phyloP scores from a whole-genome alignment of 352 stramenopile genomes.

The Globisporangium iwayamae region DNA sequence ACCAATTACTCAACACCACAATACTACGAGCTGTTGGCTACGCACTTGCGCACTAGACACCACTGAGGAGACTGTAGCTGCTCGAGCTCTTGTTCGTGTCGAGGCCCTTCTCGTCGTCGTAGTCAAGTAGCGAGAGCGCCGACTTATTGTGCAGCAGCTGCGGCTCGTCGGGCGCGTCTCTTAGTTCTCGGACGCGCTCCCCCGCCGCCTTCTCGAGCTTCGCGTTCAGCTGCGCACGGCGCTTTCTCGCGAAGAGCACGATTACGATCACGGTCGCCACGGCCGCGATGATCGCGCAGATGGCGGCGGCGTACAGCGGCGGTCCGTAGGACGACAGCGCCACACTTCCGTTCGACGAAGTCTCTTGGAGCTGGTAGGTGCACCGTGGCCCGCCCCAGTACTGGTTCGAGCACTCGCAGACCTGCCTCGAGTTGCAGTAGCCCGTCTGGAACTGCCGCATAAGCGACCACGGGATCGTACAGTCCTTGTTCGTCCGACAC shows the following conservation, averaged over 20 bases:
- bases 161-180: too few species aligned
- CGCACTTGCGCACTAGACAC: too few species aligned
- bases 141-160: too few species aligned
- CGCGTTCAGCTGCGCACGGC: constrained; percentile 20
- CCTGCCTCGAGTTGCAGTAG: constrained; percentile 35
- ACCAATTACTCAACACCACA: too few species aligned
- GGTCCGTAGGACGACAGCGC: constrained; percentile 25
- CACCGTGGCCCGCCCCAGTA: constrained; percentile 70
- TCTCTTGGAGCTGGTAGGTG: constrained; percentile 38
- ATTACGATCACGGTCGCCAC: constrained; percentile 42
- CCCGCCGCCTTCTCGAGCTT: too few species aligned
- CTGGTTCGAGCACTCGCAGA: constrained; percentile 53
- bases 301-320: constrained; percentile 26
- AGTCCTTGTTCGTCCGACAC: constrained; percentile 53
- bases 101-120: too few species aligned
- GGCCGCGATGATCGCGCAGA: constrained; percentile 22
- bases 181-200: too few species aligned
- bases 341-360: constrained; percentile 7
- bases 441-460: constrained; percentile 49
- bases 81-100: too few species aligned
- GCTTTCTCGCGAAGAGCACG: constrained; percentile 34
- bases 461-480: constrained; percentile 43
- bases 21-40: too few species aligned
- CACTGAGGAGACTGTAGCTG: too few species aligned
- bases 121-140: too few species aligned